Evolutionary conservation across 83 land plant species (phyloP).

Genomic region (Larix sibirica): DNA sequence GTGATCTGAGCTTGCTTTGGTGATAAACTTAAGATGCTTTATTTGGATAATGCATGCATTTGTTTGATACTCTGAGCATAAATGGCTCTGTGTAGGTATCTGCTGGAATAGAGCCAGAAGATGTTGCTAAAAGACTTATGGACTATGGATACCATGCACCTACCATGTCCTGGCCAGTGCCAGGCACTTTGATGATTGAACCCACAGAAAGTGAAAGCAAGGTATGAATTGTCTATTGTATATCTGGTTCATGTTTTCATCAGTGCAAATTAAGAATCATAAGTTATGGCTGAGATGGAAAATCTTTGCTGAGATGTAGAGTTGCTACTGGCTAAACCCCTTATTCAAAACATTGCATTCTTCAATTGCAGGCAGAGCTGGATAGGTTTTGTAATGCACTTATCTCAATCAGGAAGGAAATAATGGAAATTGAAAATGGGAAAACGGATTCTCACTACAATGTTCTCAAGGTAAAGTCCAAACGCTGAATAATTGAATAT

Average conservation of each 20-base stretch:
- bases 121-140: conserved; percentile 98
- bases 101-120: conserved; percentile 97
- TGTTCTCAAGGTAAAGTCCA: conserved; percentile 83
- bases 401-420: conserved; percentile 94
- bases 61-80: background rate
- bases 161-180: conserved; percentile 99
- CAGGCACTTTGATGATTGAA: conserved; percentile 99
- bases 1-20: background rate
- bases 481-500: background rate
- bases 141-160: conserved; percentile 99
- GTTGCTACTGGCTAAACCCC: background rate
- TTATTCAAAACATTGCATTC: conserved; percentile 18
- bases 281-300: background rate
- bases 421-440: conserved; percentile 86
- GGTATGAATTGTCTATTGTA: conserved; percentile 36
- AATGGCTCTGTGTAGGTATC: conserved; percentile 52
- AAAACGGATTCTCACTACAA: conserved; percentile 76
- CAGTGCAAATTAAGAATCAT: background rate
- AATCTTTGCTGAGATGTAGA: background rate
- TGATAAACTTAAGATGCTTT: background rate
- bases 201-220: conserved; percentile 99
- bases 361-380: conserved; percentile 79
- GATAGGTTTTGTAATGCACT: conserved; percentile 97
- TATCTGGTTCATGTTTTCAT: background rate
- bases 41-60: background rate